phyloP scores from a whole-genome alignment of 208 protist species.

The Crithidia thermophila region DNA sequence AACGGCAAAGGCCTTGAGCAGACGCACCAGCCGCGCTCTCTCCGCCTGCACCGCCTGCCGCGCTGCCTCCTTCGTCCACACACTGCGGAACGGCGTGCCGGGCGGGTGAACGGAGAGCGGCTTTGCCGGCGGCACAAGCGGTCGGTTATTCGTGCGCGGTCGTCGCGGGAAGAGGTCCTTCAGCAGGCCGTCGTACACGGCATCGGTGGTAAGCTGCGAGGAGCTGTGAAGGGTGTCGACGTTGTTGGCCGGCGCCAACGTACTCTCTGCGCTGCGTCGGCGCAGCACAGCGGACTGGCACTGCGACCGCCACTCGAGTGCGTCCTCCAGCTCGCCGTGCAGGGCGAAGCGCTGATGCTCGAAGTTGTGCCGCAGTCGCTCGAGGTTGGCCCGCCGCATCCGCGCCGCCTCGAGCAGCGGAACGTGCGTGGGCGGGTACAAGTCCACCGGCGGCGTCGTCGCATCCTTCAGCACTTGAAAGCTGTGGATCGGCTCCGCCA shows the following conservation, averaged over 20 bases:
- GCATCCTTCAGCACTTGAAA: constrained; percentile 47
- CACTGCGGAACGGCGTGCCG: constrained; percentile 21
- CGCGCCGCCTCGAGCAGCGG: constrained; percentile 3
- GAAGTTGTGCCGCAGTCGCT: constrained; percentile 49
- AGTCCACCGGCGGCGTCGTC: neutral
- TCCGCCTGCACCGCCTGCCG: constrained; percentile 57
- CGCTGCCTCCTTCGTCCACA: constrained; percentile 57
- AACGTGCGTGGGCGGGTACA: neutral
- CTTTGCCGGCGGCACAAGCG: neutral
- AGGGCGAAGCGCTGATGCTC: constrained; percentile 53
- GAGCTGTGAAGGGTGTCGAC: neutral
- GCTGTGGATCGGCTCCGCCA: constrained; percentile 48
- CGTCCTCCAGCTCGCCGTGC: constrained; percentile 59
- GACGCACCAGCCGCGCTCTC: constrained; percentile 25
- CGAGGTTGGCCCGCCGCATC: constrained; percentile 23
- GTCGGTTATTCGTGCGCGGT: neutral
- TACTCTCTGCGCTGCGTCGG: neutral
- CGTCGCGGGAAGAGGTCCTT: constrained; percentile 9
- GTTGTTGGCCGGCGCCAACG: neutral
- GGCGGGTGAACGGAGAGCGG: neutral
- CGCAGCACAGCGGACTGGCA: constrained; percentile 54
- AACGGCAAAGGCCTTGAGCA: constrained; percentile 44
- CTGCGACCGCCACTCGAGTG: constrained; percentile 44
- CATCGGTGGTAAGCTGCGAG: neutral
- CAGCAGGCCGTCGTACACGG: constrained; percentile 8